phyloP scores from a whole-genome alignment of 257 asterid species.

The Lavandula angustifolia region DNA sequence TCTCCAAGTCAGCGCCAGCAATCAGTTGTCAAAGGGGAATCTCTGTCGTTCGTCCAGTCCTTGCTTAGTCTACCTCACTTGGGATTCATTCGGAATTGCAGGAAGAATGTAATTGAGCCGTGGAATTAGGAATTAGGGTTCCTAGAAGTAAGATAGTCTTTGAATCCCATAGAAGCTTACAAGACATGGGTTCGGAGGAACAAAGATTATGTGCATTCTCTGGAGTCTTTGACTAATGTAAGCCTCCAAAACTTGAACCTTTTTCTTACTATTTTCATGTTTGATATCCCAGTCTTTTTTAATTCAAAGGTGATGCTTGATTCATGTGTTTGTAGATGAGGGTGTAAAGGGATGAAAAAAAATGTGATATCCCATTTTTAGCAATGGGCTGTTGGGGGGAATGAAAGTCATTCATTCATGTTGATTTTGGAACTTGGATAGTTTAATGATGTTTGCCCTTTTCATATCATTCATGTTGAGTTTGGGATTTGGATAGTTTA shows the following conservation, averaged over 20 bases:
- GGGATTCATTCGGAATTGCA: slow-evolving; percentile 29
- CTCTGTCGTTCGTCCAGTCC: no score
- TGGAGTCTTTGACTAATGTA: slow-evolving; percentile 88
- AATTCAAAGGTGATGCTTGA: not conserved
- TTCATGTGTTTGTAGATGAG: not conserved
- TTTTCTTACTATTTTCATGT: not conserved
- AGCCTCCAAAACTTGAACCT: slow-evolving; percentile 33
- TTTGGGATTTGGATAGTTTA: not conserved
- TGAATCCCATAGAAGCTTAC: slow-evolving; percentile 76
- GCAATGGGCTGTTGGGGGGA: not conserved
- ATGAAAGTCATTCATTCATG: not conserved
- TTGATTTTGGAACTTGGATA: no score
- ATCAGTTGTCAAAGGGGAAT: no score
- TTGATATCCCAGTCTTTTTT: not conserved
- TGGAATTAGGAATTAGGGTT: slow-evolving; percentile 41
- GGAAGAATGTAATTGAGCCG: slow-evolving; percentile 14
- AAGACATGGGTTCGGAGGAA: slow-evolving; percentile 90
- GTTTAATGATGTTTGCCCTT: not conserved
- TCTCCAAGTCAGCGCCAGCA: no score
- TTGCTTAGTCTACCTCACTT: not conserved
- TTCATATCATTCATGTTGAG: slow-evolving; percentile 17
- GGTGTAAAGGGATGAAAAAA: not conserved
- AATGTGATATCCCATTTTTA: not conserved
- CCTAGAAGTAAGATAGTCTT: slow-evolving; percentile 25
- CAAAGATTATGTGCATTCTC: slow-evolving; percentile 73